A percentile compares a stretch with the other conserved stretches of the same genome.
Evolutionary conservation across 108 stramenopile species (phyloP).

Genomic region (Aurantiochytrium sp.): DNA sequence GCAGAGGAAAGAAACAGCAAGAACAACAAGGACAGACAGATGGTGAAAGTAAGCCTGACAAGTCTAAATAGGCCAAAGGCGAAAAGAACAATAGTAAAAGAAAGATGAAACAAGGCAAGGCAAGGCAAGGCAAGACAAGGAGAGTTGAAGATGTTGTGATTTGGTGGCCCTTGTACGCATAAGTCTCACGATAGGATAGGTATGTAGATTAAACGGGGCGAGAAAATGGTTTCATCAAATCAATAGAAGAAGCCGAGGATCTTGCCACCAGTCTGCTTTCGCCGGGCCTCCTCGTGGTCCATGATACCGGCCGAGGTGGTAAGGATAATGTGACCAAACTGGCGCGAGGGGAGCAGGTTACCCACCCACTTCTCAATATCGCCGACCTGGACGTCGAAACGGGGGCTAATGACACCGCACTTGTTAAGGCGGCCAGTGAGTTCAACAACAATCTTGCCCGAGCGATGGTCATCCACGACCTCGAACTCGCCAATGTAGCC

Average conservation of each 20-base stretch:
- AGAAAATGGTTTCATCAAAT: neutral
- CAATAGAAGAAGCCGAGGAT: conserved; percentile 99
- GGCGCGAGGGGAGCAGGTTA: conserved; percentile 90
- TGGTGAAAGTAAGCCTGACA: neutral
- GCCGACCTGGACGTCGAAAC: conserved; percentile 81
- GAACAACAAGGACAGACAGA: neutral
- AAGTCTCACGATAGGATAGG: neutral
- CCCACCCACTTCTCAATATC: conserved; percentile 97
- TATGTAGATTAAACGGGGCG: neutral
- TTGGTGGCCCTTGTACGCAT: too few species aligned
- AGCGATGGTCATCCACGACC: conserved; percentile 98
- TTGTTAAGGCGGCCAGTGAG: conserved; percentile 87
- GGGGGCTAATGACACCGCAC: conserved; percentile 96
- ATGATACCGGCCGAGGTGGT: conserved; percentile 97
- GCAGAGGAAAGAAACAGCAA: neutral
- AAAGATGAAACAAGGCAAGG: too few species aligned
- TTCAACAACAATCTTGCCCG: conserved; percentile 97
- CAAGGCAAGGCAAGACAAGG: too few species aligned
- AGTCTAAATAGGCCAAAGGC: neutral
- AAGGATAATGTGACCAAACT: conserved; percentile 97
- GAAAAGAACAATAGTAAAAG: neutral
- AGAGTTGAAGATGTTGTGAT: too few species aligned
- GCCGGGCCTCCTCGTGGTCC: conserved; percentile 99
- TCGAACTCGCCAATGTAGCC: conserved; percentile 99
- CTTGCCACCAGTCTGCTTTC: conserved; percentile 99